These are phyloP conservation scores for Tolypocladium capitatum DNA, from an alignment of 2,329 filamentous ascomycete species.

Conservation along the genomic window DNA sequence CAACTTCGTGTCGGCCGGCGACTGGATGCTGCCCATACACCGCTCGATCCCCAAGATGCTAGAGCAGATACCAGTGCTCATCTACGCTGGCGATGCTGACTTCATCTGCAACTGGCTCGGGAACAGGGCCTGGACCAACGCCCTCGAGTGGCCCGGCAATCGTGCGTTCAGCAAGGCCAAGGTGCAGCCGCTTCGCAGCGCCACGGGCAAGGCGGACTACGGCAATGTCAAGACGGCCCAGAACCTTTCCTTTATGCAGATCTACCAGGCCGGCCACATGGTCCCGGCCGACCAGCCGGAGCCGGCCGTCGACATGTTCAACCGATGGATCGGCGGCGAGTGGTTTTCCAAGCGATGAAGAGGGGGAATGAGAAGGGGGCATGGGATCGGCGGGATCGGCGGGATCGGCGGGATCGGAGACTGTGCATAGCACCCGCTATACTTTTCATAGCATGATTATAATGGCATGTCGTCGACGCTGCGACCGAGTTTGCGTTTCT, in stretches of 20 bases:
- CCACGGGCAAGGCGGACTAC: constrained; percentile 27
- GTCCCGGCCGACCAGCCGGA: constrained; percentile 90
- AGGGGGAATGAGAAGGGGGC: not conserved
- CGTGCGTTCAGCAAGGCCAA: constrained; percentile 61
- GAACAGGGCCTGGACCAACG: constrained; percentile 88
- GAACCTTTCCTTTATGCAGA: constrained; percentile 86
- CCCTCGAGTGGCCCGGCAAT: constrained; percentile 84
- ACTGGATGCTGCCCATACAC: constrained; percentile 98
- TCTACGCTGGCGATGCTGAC: constrained; percentile 83
- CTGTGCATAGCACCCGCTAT: not conserved
- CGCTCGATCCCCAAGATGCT: constrained; percentile 73
- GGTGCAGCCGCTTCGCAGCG: constrained; percentile 54
- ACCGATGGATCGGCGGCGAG: constrained; percentile 58
- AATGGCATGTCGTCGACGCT: no score
- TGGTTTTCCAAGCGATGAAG: constrained; percentile 3
- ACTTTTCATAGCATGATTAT: not conserved
- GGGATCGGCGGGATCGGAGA: not conserved
- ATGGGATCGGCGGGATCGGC: not conserved
- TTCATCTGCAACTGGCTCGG: constrained; percentile 97
- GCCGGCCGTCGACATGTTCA: constrained; percentile 78
- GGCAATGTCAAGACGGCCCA: constrained; percentile 76
- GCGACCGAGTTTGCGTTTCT: not conserved
- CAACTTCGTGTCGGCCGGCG: constrained; percentile 73
- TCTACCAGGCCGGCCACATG: constrained; percentile 90
- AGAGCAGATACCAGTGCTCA: constrained; percentile 80